A percentile compares a stretch with the other conserved stretches of the same genome.
phyloP scores from a whole-genome alignment of 2,329 filamentous ascomycete species.

The Monilinia fructicola region DNA sequence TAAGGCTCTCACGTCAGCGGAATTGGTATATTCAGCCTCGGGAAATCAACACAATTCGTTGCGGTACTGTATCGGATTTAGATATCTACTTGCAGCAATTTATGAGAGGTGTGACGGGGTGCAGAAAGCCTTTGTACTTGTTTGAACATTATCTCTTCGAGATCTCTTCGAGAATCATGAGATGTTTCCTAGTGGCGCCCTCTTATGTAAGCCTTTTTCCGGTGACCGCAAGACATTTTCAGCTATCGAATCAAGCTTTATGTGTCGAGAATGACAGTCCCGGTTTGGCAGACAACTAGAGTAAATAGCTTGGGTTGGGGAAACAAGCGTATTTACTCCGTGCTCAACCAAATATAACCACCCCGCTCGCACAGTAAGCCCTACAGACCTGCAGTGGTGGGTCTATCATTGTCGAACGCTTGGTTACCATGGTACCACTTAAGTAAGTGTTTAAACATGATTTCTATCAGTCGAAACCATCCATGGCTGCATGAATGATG shows the following conservation, averaged over 20 bases:
- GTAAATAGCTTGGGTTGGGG: neutral
- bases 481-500: neutral
- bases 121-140: neutral
- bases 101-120: neutral
- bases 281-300: neutral
- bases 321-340: neutral
- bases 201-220: neutral
- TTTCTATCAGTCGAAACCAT: neutral
- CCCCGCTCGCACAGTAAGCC: neutral
- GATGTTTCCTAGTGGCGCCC: constrained; percentile 4
- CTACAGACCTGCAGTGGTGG: neutral
- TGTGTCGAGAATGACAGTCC: neutral
- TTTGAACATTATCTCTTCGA: no score
- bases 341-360: neutral
- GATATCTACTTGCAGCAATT: neutral
- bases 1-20: constrained; percentile 18
- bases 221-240: neutral
- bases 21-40: constrained; percentile 9
- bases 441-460: neutral
- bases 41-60: neutral
- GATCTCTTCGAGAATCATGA: neutral
- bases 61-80: constrained; percentile 9
- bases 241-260: neutral
- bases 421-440: neutral
- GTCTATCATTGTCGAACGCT: neutral